Evolutionary conservation across 2,329 filamentous ascomycete genomes (phyloP).

Genomic region (Cryphonectria naterciae): DNA sequence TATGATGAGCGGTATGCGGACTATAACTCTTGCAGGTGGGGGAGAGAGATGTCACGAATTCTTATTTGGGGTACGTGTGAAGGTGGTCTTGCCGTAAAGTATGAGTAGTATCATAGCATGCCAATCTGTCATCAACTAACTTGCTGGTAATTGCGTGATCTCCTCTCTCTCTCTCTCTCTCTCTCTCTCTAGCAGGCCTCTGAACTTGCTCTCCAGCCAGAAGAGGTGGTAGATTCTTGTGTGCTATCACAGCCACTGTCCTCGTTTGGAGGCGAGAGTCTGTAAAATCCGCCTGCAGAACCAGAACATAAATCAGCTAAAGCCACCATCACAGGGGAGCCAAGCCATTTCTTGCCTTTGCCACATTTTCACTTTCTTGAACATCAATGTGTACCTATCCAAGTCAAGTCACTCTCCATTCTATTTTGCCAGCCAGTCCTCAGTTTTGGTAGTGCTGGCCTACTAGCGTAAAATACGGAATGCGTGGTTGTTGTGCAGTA

Average conservation of each 20-base stretch:
- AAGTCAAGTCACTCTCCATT: too few species aligned
- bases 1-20: neutral
- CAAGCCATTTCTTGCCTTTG: neutral
- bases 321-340: neutral
- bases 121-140: neutral
- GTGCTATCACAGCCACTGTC: neutral
- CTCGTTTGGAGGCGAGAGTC: neutral
- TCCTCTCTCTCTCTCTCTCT: neutral
- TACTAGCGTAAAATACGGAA: conserved; percentile 6
- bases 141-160: neutral
- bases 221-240: neutral
- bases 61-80: neutral
- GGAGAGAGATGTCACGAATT: neutral
- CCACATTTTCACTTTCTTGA: neutral
- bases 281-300: neutral
- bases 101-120: conserved; percentile 2
- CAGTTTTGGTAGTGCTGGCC: neutral
- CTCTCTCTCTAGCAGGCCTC: neutral
- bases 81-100: neutral
- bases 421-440: neutral
- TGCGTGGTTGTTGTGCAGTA: neutral
- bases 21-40: neutral
- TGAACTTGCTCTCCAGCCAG: neutral
- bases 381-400: neutral
- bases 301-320: neutral